Conservation (phyloP, 441 rosid genomes). For the Croton setiger region DNA sequence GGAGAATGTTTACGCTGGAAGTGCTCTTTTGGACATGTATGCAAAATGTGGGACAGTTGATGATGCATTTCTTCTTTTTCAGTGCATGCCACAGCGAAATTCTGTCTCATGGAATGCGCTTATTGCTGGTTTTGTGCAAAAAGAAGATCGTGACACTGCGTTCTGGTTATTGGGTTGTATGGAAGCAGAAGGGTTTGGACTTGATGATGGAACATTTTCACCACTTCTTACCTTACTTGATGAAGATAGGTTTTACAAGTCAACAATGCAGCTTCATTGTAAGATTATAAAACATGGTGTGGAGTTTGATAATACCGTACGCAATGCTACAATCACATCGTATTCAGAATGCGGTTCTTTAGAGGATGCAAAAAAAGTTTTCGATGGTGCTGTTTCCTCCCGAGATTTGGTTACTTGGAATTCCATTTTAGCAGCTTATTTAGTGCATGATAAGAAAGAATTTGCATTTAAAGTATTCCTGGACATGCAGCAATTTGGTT, state of each 20-base stretch:
- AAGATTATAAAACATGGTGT: conserved; percentile 58
- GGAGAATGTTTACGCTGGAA: conserved; percentile 37
- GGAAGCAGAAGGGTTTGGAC: conserved; percentile 47
- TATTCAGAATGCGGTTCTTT: conserved; percentile 64
- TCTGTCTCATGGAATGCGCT: conserved; percentile 72
- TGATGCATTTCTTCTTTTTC: conserved; percentile 51
- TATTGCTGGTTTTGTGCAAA: conserved; percentile 54
- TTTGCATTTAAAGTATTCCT: conserved; percentile 43
- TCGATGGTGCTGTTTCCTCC: conserved; percentile 36
- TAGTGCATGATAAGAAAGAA: conserved; percentile 43
- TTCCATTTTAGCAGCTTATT: conserved; percentile 60
- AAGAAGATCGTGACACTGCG: conserved; percentile 35
- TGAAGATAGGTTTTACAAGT: conserved; percentile 32
- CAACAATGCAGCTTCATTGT: conserved; percentile 48
- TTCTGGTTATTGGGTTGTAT: conserved; percentile 57
- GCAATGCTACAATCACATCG: conserved; percentile 57
- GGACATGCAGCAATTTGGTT: conserved; percentile 42
- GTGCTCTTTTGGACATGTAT: conserved; percentile 59
- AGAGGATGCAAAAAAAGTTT: conserved; percentile 50
- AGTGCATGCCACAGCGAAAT: conserved; percentile 43
- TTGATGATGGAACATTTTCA: conserved; percentile 69
- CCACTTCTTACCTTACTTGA: conserved; percentile 71
- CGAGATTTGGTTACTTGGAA: conserved; percentile 73
- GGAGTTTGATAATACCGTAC: conserved; percentile 40
- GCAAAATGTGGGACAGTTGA: conserved; percentile 56